Conservation (phyloP, 1,284 basidiomycete species). For the Ustilago hordei region DNA sequence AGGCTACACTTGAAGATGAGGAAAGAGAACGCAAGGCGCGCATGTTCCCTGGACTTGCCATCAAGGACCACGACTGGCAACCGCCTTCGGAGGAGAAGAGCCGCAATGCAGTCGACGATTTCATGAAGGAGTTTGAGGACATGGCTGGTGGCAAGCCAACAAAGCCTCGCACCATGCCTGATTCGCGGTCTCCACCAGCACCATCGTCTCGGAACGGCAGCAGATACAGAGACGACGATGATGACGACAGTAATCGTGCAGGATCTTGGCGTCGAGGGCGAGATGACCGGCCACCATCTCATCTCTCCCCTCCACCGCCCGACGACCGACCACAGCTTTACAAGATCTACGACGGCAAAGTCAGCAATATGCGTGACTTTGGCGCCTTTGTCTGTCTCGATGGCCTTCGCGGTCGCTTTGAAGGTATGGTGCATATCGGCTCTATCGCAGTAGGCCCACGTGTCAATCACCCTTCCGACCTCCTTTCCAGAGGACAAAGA, state of each 20-base stretch:
- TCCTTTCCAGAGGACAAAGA: conserved; percentile 83
- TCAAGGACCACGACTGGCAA: conserved; percentile 78
- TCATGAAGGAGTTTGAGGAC: conserved; percentile 82
- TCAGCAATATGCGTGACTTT: conserved; percentile 90
- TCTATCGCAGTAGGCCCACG: conserved; percentile 82
- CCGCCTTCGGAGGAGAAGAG: conserved; percentile 69
- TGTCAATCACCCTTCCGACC: conserved; percentile 86
- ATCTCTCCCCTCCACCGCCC: conserved; percentile 30
- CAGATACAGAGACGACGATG: conserved; percentile 17
- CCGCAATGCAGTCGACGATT: conserved; percentile 82
- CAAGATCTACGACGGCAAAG: conserved; percentile 92
- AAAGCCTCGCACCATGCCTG: neutral
- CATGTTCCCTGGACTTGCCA: conserved; percentile 89
- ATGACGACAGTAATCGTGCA: conserved; percentile 14
- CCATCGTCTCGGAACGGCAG: conserved; percentile 12
- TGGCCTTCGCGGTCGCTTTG: conserved; percentile 83
- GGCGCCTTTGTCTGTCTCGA: conserved; percentile 93
- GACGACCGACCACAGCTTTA: conserved; percentile 87
- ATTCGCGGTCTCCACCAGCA: conserved; percentile 22
- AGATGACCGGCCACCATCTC: conserved; percentile 39
- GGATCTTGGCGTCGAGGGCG: conserved; percentile 31
- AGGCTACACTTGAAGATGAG: conserved; percentile 70
- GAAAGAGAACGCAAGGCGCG: conserved; percentile 83
- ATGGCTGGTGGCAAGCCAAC: conserved; percentile 71
- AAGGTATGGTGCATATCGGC: conserved; percentile 96